These are phyloP conservation scores for Decorospora gaudefroyi DNA, from an alignment of 2,329 filamentous ascomycete species.

Conservation along the genomic window DNA sequence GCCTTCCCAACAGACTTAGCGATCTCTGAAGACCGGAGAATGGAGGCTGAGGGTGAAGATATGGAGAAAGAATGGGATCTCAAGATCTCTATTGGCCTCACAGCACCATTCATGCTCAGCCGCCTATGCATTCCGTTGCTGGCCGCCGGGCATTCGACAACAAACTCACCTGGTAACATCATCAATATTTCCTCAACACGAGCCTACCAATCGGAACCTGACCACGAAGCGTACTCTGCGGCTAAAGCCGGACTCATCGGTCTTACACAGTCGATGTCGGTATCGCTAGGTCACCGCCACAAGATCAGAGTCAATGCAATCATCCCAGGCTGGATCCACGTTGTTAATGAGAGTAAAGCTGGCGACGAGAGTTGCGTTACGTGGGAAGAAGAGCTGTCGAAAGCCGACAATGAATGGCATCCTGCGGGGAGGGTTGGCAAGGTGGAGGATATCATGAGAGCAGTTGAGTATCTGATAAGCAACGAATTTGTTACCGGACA, in stretches of 20 bases:
- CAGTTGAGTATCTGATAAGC: conserved; percentile 50
- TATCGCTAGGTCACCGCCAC: conserved; percentile 51
- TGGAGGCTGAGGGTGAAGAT: conserved; percentile 40
- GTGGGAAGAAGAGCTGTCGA: conserved; percentile 55
- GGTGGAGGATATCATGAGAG: conserved; percentile 53
- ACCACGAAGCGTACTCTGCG: conserved; percentile 57
- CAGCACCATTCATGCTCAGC: conserved; percentile 41
- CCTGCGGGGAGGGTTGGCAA: conserved; percentile 56
- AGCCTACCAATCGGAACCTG: conserved; percentile 55
- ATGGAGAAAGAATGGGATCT: conserved; percentile 44
- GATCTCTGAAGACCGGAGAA: conserved; percentile 29
- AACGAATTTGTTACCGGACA: conserved; percentile 52
- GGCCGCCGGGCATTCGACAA: conserved; percentile 20
- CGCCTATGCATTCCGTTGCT: conserved; percentile 42
- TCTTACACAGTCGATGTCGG: conserved; percentile 55
- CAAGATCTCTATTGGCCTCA: conserved; percentile 43
- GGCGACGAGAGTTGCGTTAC: conserved; percentile 48
- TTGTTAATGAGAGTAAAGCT: conserved; percentile 50
- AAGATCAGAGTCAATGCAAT: conserved; percentile 57
- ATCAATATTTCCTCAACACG: conserved; percentile 58
- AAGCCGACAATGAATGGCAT: conserved; percentile 57
- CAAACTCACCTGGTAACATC: conserved; percentile 37
- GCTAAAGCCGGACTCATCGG: conserved; percentile 58
- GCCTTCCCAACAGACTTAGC: conserved; percentile 39
- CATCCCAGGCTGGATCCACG: conserved; percentile 59